phyloP scores from a whole-genome alignment of 2,329 filamentous ascomycete species.

The Verticillium nubilum region DNA sequence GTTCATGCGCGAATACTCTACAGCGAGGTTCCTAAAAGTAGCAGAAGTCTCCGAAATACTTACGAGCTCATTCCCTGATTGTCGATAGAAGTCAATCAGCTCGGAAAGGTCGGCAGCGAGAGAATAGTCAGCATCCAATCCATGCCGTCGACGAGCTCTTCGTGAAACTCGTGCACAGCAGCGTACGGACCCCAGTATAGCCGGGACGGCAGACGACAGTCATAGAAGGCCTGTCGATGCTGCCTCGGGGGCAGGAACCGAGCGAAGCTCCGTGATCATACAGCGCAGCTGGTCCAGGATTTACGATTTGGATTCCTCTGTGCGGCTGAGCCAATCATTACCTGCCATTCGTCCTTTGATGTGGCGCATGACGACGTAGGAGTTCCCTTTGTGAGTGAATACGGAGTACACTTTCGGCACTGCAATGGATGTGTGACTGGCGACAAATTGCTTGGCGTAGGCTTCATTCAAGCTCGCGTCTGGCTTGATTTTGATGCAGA shows the following conservation, averaged over 20 bases:
- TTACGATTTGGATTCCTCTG: conserved; percentile 9
- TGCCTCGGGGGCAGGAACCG: conserved; percentile 6
- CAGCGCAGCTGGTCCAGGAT: conserved; percentile 15
- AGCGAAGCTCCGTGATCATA: conserved; percentile 14
- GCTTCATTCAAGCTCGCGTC: conserved; percentile 21
- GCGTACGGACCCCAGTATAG: conserved; percentile 18
- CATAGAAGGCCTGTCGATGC: conserved; percentile 16
- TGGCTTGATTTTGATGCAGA: background rate
- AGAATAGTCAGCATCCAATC: background rate
- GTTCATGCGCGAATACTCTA: too few species aligned
- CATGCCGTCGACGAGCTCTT: conserved; percentile 10
- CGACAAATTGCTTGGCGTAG: conserved; percentile 32
- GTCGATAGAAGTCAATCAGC: conserved; percentile 1
- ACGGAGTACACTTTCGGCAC: conserved; percentile 36
- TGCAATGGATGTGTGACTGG: conserved; percentile 33
- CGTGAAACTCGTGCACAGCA: conserved; percentile 19
- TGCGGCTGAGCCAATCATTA: conserved; percentile 7
- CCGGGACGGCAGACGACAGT: conserved; percentile 14
- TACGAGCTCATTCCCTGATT: conserved; percentile 8
- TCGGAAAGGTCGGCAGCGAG: background rate
- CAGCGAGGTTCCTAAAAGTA: too few species aligned
- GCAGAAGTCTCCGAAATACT: too few species aligned
- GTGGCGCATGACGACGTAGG: conserved; percentile 37
- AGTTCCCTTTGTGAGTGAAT: conserved; percentile 25
- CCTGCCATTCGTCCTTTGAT: conserved; percentile 20